phyloP scores from a whole-genome alignment of 495 filamentous ascomycete genomes.

The Hyphodiscus hymeniophilus region DNA sequence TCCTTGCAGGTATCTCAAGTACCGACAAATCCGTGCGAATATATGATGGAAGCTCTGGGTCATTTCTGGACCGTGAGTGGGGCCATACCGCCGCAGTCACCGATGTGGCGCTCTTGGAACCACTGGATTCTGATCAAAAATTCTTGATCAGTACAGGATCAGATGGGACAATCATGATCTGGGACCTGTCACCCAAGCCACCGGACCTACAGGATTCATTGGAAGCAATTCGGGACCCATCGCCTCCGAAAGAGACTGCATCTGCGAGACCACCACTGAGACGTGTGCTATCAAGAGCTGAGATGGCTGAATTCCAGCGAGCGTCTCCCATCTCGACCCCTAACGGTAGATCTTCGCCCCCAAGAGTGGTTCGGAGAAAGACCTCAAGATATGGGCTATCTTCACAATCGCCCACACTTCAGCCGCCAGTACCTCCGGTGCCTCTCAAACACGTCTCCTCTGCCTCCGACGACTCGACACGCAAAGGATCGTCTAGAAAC shows the following conservation, averaged over 20 bases:
- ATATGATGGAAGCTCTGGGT: constrained; percentile 70
- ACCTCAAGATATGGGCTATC: constrained; percentile 23
- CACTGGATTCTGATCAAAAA: constrained; percentile 33
- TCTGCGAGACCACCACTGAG: constrained; percentile 58
- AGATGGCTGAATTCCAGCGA: constrained; percentile 68
- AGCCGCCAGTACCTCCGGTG: constrained; percentile 15
- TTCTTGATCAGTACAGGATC: constrained; percentile 68
- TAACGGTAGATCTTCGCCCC: constrained; percentile 49
- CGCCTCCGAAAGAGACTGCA: constrained; percentile 33
- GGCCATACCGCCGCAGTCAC: constrained; percentile 91
- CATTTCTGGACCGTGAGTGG: constrained; percentile 78
- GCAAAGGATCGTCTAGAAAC: constrained; percentile 19
- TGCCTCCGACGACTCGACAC: constrained; percentile 15
- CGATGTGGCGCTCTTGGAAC: constrained; percentile 65
- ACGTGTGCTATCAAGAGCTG: constrained; percentile 65
- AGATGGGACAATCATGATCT: constrained; percentile 82
- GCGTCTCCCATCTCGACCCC: constrained; percentile 43
- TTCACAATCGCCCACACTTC: constrained; percentile 18
- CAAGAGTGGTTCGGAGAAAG: constrained; percentile 46
- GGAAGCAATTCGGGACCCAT: constrained; percentile 29
- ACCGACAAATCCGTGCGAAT: constrained; percentile 91
- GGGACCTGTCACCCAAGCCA: constrained; percentile 49
- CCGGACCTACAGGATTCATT: constrained; percentile 20
- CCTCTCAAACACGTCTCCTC: constrained; percentile 16
- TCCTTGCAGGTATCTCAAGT: constrained; percentile 77